Conservation (phyloP, 352 stramenopile species). For the Phytophthora quininea region DNA sequence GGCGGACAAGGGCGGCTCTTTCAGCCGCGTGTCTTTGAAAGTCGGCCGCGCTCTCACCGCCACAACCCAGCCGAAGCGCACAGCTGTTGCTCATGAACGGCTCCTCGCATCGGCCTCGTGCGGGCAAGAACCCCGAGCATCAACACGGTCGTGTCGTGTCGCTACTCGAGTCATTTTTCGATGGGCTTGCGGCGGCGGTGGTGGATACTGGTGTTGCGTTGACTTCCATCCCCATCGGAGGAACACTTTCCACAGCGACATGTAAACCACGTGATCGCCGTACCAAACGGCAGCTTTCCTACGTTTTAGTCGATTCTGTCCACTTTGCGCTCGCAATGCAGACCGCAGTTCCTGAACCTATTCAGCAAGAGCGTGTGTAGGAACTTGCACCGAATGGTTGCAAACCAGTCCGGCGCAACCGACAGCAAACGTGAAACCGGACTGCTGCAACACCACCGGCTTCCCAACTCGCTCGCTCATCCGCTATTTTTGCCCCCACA, state of each 20-base stretch:
- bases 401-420: not conserved
- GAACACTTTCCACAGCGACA: constrained; percentile 33
- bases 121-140: constrained; percentile 5
- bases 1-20: constrained; percentile 28
- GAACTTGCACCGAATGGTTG: not conserved
- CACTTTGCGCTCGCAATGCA: constrained; percentile 18
- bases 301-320: constrained; percentile 29
- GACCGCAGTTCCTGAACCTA: constrained; percentile 7
- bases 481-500: not conserved
- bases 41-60: constrained; percentile 23
- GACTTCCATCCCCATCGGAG: constrained; percentile 10
- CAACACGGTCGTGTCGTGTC: constrained; percentile 19
- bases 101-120: constrained; percentile 15
- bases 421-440: not conserved
- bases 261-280: constrained; percentile 32
- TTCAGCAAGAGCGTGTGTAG: too few species aligned
- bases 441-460: not conserved
- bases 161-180: too few species aligned
- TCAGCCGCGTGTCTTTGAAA: constrained; percentile 26
- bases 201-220: constrained; percentile 4
- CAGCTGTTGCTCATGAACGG: constrained; percentile 39
- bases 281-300: not conserved
- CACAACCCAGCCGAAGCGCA: constrained; percentile 25
- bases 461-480: not conserved
- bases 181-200: too few species aligned